Evolutionary conservation across 768 basidiomycete species (phyloP).

Genomic region (Chiua virens): DNA sequence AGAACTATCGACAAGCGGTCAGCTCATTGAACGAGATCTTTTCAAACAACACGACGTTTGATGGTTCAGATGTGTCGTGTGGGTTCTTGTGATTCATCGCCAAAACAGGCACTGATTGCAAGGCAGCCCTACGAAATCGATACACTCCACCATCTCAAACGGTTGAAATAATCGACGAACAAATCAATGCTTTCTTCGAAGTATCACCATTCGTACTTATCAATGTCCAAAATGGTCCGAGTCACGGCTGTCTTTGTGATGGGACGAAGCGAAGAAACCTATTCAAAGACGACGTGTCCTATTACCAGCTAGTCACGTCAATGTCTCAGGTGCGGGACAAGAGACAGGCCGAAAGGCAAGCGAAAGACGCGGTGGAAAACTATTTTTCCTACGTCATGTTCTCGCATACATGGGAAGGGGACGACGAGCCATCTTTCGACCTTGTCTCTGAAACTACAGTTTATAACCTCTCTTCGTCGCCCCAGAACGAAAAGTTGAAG

Average conservation of each 20-base stretch:
- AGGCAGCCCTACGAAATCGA: neutral
- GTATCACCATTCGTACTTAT: slow-evolving; percentile 15
- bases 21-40: slow-evolving; percentile 5
- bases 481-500: too few relatives aligned
- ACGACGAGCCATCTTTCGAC: slow-evolving; percentile 17
- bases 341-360: neutral
- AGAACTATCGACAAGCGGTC: slow-evolving; percentile 19
- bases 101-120: too few relatives aligned
- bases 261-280: neutral
- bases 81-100: too few relatives aligned
- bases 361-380: slow-evolving; percentile 4
- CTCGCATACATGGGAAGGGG: slow-evolving; percentile 23
- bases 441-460: slow-evolving; percentile 10
- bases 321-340: neutral
- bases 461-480: neutral
- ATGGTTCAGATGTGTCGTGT: too few relatives aligned
- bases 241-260: slow-evolving; percentile 16
- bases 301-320: slow-evolving; percentile 18
- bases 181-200: neutral
- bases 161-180: neutral
- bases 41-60: neutral
- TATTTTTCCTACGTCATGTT: slow-evolving; percentile 22
- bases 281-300: slow-evolving; percentile 12
- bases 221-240: slow-evolving; percentile 11
- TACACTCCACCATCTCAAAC: slow-evolving; percentile 9